Evolutionary conservation across 371 early-diverging fungal genomes (phyloP), one percentile per base, ranked within the genome.

Genomic region (Mortierella sp.): DNA sequence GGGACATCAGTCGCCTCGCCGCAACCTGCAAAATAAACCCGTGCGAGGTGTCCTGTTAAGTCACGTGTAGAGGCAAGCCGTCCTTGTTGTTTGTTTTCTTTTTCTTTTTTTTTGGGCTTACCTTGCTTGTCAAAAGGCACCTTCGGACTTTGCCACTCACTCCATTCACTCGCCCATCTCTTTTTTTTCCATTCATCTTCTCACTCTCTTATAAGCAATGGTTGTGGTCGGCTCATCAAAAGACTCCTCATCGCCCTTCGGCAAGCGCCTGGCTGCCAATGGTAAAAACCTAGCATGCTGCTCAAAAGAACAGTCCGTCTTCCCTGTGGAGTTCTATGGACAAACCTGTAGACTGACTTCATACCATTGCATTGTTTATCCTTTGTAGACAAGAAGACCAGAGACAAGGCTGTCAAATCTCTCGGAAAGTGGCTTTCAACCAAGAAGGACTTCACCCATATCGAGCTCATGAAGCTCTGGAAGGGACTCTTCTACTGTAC

Each of bases 401-500:
- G 98, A 70, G 97, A 98, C 86, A 91, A 92, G 77, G 98, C 98
- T 13, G 93, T 96, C 70, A 90, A 91, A 19, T 87, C 92, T 48
- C 94, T 98, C 9, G 82, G 87, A 43, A 83, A 86, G 69, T 95
- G 92, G 83, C 88, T 98, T 37, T 86, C 91, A 4, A 89, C 87
- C 44, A 89, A 91, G 59, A 86, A 88, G 11, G 90, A 89, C n/a
- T 76, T 97, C 44, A 81, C 90, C 28, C 89, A 95, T 34, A 73
- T 91, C 43, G 97, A 97, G 44, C 90, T 97, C 71, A 80, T 95
- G 72, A 96, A 96, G 88, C 91, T 97, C 31, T 98, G 98, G 98
- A 97, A 96, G 89, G 98, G 96, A 24, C 92, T 98, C 44, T 98
- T 96, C 81, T 98, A 96, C 87, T 96, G 98, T 96, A 93, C 82